These are phyloP conservation scores for Aspergillus sparsus DNA, from an alignment of 495 filamentous ascomycete species.

Conservation along the genomic window DNA sequence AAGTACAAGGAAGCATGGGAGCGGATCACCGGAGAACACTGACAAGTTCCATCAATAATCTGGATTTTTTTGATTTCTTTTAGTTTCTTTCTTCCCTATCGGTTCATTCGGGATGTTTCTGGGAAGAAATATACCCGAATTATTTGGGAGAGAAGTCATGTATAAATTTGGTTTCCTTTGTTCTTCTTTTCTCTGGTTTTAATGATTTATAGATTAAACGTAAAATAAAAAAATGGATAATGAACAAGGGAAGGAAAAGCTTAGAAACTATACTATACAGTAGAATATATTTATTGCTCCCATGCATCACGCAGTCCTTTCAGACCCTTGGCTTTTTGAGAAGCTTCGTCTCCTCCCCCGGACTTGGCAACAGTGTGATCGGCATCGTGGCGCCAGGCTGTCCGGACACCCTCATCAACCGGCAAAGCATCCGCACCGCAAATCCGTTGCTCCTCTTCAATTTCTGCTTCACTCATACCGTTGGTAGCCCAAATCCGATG, in stretches of 20 bases:
- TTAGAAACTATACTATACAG: not conserved
- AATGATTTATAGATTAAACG: too few species aligned
- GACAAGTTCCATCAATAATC: conserved; percentile 20
- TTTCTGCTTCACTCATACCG: conserved; percentile 44
- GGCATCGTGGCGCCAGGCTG: conserved; percentile 30
- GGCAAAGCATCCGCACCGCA: conserved; percentile 46
- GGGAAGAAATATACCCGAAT: too few species aligned
- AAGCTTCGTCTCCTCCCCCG: conserved; percentile 14
- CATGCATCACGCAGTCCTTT: conserved; percentile 42
- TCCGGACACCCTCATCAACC: conserved; percentile 44
- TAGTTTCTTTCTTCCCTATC: not conserved
- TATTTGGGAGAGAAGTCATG: too few species aligned
- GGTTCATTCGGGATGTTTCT: too few species aligned
- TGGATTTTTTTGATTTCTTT: not conserved
- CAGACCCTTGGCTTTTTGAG: conserved; percentile 37
- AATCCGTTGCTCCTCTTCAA: conserved; percentile 43
- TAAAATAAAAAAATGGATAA: conserved; percentile 20
- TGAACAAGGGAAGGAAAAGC: conserved; percentile 18
- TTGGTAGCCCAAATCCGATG: conserved; percentile 78
- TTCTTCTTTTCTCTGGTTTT: too few species aligned
- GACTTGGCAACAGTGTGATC: not conserved
- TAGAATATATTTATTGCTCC: conserved; percentile 30
- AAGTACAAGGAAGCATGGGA: conserved; percentile 73
- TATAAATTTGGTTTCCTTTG: too few species aligned
- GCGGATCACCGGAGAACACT: conserved; percentile 59